Evolutionary conservation across 345 rosid genomes (phyloP).

Genomic region (Gossypium raimondii): DNA sequence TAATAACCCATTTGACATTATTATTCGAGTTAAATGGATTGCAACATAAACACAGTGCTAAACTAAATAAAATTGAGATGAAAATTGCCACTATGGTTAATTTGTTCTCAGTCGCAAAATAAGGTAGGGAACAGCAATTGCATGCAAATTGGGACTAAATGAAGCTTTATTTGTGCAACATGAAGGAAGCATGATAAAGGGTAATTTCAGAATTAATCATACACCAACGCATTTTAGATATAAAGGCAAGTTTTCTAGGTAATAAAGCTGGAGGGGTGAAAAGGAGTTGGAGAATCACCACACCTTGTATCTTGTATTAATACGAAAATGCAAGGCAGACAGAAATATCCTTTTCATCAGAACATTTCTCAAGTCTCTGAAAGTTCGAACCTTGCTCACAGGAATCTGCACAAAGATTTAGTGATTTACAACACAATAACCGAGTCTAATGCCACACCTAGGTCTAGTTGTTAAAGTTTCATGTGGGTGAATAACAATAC

Average conservation of each 20-base stretch:
- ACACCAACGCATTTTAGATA: background rate
- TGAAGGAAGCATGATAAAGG: background rate
- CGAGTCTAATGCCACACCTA: background rate
- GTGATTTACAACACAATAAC: slow-evolving; percentile 15
- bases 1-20: slow-evolving; percentile 7
- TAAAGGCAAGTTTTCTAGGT: background rate
- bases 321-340: slow-evolving; percentile 96
- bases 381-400: slow-evolving; percentile 78
- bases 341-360: slow-evolving; percentile 97
- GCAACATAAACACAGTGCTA: background rate
- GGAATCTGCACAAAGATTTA: slow-evolving; percentile 69
- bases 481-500: background rate
- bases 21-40: background rate
- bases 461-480: background rate
- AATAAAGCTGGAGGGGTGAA: background rate
- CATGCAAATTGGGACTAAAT: background rate
- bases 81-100: background rate
- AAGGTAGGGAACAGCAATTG: background rate
- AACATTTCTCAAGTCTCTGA: slow-evolving; percentile 87
- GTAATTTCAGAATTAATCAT: slow-evolving; percentile 9
- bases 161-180: background rate
- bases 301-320: slow-evolving; percentile 97
- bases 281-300: slow-evolving; percentile 10
- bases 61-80: background rate
- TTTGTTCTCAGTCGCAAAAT: background rate